Percentiles rank a stretch among this genome's conserved stretches.
phyloP scores from a whole-genome alignment of 1,284 basidiomycete genomes.

The Naganishia sp. region DNA sequence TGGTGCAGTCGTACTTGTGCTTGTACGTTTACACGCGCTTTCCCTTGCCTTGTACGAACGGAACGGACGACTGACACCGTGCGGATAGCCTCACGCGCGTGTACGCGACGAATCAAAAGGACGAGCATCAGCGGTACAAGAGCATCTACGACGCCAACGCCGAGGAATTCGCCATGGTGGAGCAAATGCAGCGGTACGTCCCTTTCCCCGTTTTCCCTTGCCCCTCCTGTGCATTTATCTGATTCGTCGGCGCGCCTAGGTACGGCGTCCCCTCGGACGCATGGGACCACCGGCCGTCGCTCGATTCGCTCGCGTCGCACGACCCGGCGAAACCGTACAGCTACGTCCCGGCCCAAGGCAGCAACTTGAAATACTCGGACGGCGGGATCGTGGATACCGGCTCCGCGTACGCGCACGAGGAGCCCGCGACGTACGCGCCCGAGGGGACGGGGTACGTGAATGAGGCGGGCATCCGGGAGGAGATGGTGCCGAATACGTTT shows the following conservation, averaged over 20 bases:
- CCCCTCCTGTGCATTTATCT: neutral
- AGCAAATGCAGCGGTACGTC: constrained; percentile 66
- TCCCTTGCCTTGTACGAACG: too few species aligned
- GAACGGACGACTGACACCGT: too few species aligned
- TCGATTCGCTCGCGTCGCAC: constrained; percentile 52
- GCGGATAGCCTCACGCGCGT: constrained; percentile 59
- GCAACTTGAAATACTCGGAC: neutral
- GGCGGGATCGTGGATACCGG: constrained; percentile 6
- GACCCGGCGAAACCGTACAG: constrained; percentile 29
- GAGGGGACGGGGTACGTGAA: constrained; percentile 5
- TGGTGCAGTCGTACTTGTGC: constrained; percentile 66
- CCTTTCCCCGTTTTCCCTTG: constrained; percentile 52
- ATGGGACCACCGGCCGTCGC: constrained; percentile 69
- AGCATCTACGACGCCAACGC: constrained; percentile 62
- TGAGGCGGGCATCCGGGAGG: constrained; percentile 8
- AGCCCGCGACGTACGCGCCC: constrained; percentile 1
- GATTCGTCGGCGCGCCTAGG: constrained; percentile 34
- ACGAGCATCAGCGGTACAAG: constrained; percentile 77
- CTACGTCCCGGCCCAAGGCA: constrained; percentile 20
- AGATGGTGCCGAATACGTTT: neutral
- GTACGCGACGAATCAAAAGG: constrained; percentile 72
- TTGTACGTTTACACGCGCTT: constrained; percentile 7
- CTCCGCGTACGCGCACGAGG: constrained; percentile 4
- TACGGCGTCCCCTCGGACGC: constrained; percentile 58
- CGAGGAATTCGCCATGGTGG: constrained; percentile 62